These are phyloP conservation scores for Ascochyta pisi DNA, from an alignment of 2,329 filamentous ascomycete species.

Conservation along the genomic window DNA sequence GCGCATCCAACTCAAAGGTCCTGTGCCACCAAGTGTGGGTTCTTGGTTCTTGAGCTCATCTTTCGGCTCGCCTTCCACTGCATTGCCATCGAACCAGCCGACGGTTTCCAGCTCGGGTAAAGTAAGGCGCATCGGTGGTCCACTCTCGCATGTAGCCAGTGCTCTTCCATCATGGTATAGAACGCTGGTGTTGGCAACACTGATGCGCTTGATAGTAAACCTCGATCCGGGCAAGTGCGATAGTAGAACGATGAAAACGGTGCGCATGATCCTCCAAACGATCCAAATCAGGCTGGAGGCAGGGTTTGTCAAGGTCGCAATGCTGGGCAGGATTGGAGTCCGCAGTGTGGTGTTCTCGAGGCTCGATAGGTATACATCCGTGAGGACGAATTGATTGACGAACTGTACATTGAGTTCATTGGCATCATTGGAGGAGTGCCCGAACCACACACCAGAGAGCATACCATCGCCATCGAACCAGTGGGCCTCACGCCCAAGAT, in stretches of 20 bases:
- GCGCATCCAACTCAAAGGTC: slow-evolving; percentile 66
- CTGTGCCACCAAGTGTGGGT: slow-evolving; percentile 60
- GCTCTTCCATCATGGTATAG: slow-evolving; percentile 73
- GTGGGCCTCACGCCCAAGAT: slow-evolving; percentile 68
- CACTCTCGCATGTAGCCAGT: slow-evolving; percentile 74
- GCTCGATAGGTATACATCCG: slow-evolving; percentile 68
- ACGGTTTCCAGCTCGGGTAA: slow-evolving; percentile 71
- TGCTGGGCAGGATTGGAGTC: slow-evolving; percentile 70
- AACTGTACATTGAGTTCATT: slow-evolving; percentile 65
- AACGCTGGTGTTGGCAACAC: slow-evolving; percentile 72
- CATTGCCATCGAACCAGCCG: slow-evolving; percentile 71
- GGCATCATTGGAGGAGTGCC: slow-evolving; percentile 45
- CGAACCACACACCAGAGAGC: slow-evolving; percentile 71
- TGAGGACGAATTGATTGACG: slow-evolving; percentile 73
- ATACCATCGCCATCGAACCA: slow-evolving; percentile 81
- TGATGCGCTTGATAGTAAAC: slow-evolving; percentile 69
- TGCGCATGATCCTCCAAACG: slow-evolving; percentile 61
- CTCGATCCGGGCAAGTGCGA: slow-evolving; percentile 65
- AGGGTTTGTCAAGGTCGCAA: slow-evolving; percentile 69
- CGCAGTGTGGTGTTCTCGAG: slow-evolving; percentile 56
- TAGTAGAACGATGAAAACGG: slow-evolving; percentile 63
- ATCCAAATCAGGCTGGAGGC: slow-evolving; percentile 61
- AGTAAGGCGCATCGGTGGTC: slow-evolving; percentile 70
- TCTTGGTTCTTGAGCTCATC: slow-evolving; percentile 15
- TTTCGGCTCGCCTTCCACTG: slow-evolving; percentile 60